Evolutionary conservation across 2,329 filamentous ascomycete genomes (phyloP).

Genomic region (Aquanectria penicillioides): DNA sequence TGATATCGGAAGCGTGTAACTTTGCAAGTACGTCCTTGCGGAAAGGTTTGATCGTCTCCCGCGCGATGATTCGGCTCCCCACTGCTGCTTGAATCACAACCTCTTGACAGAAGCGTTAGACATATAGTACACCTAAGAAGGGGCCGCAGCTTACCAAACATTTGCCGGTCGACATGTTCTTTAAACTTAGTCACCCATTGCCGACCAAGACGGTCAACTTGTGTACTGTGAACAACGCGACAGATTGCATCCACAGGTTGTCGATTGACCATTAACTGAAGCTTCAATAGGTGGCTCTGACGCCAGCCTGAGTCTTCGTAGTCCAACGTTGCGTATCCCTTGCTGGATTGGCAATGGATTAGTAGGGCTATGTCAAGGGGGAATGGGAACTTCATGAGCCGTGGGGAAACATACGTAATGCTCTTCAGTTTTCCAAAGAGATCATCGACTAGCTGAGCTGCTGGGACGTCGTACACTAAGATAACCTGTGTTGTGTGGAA

Average conservation of each 20-base stretch:
- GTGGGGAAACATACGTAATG: conserved; percentile 66
- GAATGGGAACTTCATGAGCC: neutral
- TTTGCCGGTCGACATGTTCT: conserved; percentile 93
- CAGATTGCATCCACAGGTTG: conserved; percentile 92
- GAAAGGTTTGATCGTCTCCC: conserved; percentile 96
- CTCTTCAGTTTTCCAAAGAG: conserved; percentile 97
- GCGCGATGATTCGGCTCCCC: conserved; percentile 83
- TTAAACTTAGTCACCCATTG: conserved; percentile 97
- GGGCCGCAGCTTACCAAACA: conserved; percentile 69
- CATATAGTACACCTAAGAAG: neutral
- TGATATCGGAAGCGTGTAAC: conserved; percentile 89
- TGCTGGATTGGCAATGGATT: no score
- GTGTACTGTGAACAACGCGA: conserved; percentile 85
- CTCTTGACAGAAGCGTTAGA: conserved; percentile 59
- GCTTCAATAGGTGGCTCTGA: conserved; percentile 81
- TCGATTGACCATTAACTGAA: conserved; percentile 95
- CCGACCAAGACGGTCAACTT: conserved; percentile 82
- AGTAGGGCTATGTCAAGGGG: neutral
- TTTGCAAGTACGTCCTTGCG: conserved; percentile 95
- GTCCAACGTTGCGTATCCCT: conserved; percentile 94
- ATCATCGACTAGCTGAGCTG: conserved; percentile 93
- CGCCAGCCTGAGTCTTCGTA: conserved; percentile 96
- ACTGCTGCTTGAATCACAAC: conserved; percentile 92
- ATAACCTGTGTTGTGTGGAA: conserved; percentile 95
- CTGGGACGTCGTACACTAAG: conserved; percentile 87